phyloP scores from a whole-genome alignment of 108 stramenopile genomes.

The Skeletonema grethae region DNA sequence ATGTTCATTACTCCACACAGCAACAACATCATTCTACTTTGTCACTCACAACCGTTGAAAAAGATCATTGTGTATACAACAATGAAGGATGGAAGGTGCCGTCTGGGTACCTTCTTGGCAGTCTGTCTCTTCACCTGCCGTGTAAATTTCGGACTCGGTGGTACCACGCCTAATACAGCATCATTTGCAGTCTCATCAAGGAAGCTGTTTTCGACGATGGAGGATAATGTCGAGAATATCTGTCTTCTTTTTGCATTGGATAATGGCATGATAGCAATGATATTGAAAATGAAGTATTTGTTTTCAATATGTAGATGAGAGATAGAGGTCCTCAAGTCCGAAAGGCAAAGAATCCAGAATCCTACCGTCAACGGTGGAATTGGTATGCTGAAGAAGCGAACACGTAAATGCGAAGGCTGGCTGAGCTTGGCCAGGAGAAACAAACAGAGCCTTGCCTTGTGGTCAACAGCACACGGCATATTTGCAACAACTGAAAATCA shows the following conservation, averaged over 20 bases:
- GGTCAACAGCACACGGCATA: not conserved
- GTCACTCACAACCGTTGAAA: conserved; percentile 8
- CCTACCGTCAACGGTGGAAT: no score
- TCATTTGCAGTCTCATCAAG: not conserved
- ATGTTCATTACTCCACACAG: no score
- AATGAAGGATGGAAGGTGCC: not conserved
- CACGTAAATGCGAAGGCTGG: no score
- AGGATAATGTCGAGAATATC: not conserved
- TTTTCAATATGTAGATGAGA: no score
- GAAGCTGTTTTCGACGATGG: conserved; percentile 7
- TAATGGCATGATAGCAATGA: not conserved
- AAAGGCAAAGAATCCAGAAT: no score
- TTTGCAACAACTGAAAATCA: not conserved
- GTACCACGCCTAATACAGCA: not conserved
- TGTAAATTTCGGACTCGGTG: not conserved
- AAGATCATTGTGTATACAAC: conserved; percentile 11
- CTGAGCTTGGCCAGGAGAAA: no score
- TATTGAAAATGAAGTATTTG: no score
- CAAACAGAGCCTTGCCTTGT: no score
- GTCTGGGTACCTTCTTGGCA: not conserved
- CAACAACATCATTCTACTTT: not conserved
- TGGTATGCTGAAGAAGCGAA: no score
- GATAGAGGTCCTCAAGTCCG: no score
- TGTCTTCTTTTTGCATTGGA: not conserved
- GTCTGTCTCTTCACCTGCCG: not conserved